Evolutionary conservation across 148 eudicot genomes (phyloP), one percentile per base, ranked within the genome.

Genomic region (Heliamphora exappendiculata): DNA sequence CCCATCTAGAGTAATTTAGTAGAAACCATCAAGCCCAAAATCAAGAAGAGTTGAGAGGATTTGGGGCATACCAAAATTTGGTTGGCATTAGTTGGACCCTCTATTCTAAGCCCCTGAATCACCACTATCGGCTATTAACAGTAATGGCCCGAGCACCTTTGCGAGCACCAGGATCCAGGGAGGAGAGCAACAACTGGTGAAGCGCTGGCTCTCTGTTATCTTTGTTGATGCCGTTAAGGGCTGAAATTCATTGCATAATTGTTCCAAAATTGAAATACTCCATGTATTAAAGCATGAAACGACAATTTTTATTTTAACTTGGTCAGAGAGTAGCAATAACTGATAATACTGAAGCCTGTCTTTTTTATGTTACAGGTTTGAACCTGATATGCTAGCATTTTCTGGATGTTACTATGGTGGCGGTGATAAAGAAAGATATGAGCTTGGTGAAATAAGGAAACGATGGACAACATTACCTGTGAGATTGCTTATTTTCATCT

Each of bases 351-450:
- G 44, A 53, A 71, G 58, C 20, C 41, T 75, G 10, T 28, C 70
- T 5, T 63, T 62, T 22, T 22, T 47, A 20, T 83, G 55, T 72
- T 79, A 77, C 84, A 95, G 99, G 88, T 95, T 91, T 81, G 99
- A 95, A 79, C 96, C 99, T 75, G 99, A 95, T 81, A 95, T 95
- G 99, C 88, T 95, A 60, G 99, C 99, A 36, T 95, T 95, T 81
- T 95, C 99, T 68, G 99, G 99, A 20, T 95, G 99, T 82, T 95
- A 95, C 86, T 95, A 86, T 79, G 99, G 97, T 65, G 99, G 99
- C 34, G 99, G 99, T 79, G 97, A 92, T 72, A 95, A 88, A 78
- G 99, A 95, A 82, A 89, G 90, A 77, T 71, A 81, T 7, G 99
- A 95, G 78, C 97, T 95, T 33, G 89, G 89, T 66, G 91, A 89